These are phyloP conservation scores for Sporothrix luriei DNA, from an alignment of 2,329 filamentous ascomycete species.

Conservation along the genomic window DNA sequence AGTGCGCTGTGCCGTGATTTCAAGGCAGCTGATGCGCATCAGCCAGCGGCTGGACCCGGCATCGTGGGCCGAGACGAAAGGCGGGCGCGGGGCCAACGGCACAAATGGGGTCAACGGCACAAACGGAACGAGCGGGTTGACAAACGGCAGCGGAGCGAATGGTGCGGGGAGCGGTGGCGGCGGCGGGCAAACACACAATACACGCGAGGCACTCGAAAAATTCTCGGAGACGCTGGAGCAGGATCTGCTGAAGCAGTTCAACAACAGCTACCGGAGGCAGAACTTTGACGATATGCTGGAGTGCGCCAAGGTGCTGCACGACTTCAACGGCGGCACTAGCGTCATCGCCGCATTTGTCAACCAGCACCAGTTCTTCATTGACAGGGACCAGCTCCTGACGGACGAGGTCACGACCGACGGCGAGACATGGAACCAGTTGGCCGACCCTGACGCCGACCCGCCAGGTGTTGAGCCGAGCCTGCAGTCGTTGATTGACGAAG, in stretches of 20 bases:
- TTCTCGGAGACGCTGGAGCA: conserved; percentile 96
- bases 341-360: conserved; percentile 97
- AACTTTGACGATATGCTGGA: conserved; percentile 99
- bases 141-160: conserved; percentile 41
- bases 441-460: conserved; percentile 90
- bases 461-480: conserved; percentile 89
- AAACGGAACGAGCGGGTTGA: conserved; percentile 47
- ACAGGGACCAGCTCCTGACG: conserved; percentile 85
- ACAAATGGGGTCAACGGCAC: conserved; percentile 29
- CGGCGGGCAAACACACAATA: conserved; percentile 61
- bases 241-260: conserved; percentile 92
- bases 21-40: conserved; percentile 89
- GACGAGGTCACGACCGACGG: conserved; percentile 78
- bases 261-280: conserved; percentile 91
- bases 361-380: conserved; percentile 99
- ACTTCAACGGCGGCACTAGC: conserved; percentile 94
- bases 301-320: conserved; percentile 87
- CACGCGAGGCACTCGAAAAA: conserved; percentile 89
- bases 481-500: conserved; percentile 90
- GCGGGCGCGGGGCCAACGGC: conserved; percentile 43
- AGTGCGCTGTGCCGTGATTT: conserved; percentile 90
- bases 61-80: conserved; percentile 68
- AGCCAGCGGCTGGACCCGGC: conserved; percentile 83
- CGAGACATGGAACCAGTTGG: conserved; percentile 85
- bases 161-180: conserved; percentile 52